Base-by-base conservation (phyloP, 306 rosid genomes). In the Vachellia pachyceras region DNA sequence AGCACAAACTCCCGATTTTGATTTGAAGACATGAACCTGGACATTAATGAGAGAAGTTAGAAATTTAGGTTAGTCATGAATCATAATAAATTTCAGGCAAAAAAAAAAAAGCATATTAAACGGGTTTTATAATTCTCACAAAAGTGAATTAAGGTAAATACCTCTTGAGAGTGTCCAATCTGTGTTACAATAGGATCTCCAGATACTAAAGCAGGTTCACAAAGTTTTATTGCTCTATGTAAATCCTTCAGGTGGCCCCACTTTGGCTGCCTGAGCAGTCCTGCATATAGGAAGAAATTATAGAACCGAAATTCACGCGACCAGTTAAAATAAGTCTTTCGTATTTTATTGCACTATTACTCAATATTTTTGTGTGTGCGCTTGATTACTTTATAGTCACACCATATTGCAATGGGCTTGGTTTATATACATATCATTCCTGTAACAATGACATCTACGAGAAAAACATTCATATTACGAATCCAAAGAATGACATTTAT, bases 211-310 rank as follows among this genome's bases (percentile, higher is more conserved):
- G 99, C 98, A 63, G 98, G 98, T 81, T 93, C 98, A 13, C 93
- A 90, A 33, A 95, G 90, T 79, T 95, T 95, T 81, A 95, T 88
- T 72, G 99, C 99, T 83, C 97, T 87, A 73, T 95, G 97, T 75
- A 95, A 85, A 88, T 95, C 99, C 90, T 87, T 95, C 79, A 95
- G 79, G 88, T 95, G 99, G 47, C 99, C 99, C 99, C 99, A 95
- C 77, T 95, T 95, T 3, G 99, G 99, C 69, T 93, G 91, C 86
- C 94, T 88, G 52, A 76, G 69, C 44, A 95, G 80, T 78, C 99
- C 99, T 95, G 93, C 84, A 82, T 52, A 67, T 15, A 29, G 49
- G 76, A 72, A 50, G 65, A 29, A 70, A 67, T 17, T 65, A 50
- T 20, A 23, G 52, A 22, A 65, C 67, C 78, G 80, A 80, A 29